Evolutionary conservation across 2,329 filamentous ascomycete species (phyloP), one percentile per base, ranked within the genome.

Genomic region (Claviceps humidiphila): DNA sequence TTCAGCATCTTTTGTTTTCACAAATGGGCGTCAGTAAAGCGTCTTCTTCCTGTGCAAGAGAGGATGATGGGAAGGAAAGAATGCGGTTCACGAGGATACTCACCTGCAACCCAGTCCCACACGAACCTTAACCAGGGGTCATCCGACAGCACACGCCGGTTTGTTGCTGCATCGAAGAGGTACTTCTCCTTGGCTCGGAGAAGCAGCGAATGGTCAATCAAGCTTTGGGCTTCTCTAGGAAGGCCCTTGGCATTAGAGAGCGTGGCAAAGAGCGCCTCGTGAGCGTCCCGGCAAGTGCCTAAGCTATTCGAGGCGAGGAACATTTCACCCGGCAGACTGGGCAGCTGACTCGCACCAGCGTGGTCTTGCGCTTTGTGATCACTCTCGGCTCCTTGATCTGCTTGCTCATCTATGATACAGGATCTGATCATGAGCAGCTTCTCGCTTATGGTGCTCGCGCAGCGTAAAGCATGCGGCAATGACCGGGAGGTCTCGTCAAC

Each of bases 91-190:
- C 2, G 8, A 47, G 3, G 6, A 47, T 3, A 74, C 71, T 62
- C 61, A 81, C 85, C 80, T 54, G 78, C 74, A 47, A 90, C 74
- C 74, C 86, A 87, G 47, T 81, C 78, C 88, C 88, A 94, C n/a
- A 87, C 71, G 52, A 86, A 84, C 53, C 81, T 76, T n/a, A 91
- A 71, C 79, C 85, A 87, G 34, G 78, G 79, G 60, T 90, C 83
- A 55, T 88, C 85, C 5, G 75, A 71, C 1, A 86, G 75, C n/a
- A 90, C 76, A 5, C 74, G 68, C 55, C 77, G 76, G 60, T 93
- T 93, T 47, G 71, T 76, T 16, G 69, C 67, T 54, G 80, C 81
- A 59, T 89, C 72, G 55, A 84, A 82, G 0, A 84, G 66, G 56
- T 84, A 85, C 51, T 73, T 76, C 58, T 81, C 78, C 56, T 77